Conservation (phyloP, 352 stramenopile genomes). For the Pythium aphanidermatum region DNA sequence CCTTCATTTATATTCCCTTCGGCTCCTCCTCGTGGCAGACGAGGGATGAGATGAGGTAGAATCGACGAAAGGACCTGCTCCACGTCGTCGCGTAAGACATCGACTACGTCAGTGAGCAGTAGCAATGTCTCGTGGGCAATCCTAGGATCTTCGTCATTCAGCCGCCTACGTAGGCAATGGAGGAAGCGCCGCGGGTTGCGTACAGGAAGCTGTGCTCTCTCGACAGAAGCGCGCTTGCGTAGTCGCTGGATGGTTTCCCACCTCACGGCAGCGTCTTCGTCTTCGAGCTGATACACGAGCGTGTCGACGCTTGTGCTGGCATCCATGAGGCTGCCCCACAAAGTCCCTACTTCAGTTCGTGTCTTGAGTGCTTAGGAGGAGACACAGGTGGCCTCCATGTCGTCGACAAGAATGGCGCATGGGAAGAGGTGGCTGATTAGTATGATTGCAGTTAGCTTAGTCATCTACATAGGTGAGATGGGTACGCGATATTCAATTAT, state of each 20-base stretch:
- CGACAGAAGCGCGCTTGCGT: constrained; percentile 55
- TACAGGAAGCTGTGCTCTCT: constrained; percentile 57
- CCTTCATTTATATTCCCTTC: not conserved
- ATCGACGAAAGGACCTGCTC: constrained; percentile 67
- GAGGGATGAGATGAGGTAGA: constrained; percentile 54
- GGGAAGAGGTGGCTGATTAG: no score
- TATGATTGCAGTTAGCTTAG: no score
- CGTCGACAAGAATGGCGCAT: no score
- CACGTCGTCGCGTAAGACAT: constrained; percentile 50
- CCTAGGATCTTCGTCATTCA: constrained; percentile 33
- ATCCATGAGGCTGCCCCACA: constrained; percentile 22
- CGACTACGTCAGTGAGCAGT: constrained; percentile 58
- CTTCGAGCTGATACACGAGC: constrained; percentile 75
- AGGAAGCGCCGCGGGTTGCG: constrained; percentile 68
- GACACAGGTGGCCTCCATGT: no score
- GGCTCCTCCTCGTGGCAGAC: constrained; percentile 20
- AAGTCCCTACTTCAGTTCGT: no score
- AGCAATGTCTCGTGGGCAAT: constrained; percentile 46
- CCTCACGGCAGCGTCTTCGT: constrained; percentile 50
- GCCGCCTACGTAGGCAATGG: constrained; percentile 55
- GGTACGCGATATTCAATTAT: no score
- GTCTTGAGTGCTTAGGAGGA: no score
- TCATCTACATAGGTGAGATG: no score
- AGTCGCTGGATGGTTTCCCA: constrained; percentile 54
- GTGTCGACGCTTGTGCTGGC: constrained; percentile 44